These are phyloP conservation scores for Cucurbita argyrosperma DNA, from an alignment of 306 rosid genomes.

Conservation along the genomic window DNA sequence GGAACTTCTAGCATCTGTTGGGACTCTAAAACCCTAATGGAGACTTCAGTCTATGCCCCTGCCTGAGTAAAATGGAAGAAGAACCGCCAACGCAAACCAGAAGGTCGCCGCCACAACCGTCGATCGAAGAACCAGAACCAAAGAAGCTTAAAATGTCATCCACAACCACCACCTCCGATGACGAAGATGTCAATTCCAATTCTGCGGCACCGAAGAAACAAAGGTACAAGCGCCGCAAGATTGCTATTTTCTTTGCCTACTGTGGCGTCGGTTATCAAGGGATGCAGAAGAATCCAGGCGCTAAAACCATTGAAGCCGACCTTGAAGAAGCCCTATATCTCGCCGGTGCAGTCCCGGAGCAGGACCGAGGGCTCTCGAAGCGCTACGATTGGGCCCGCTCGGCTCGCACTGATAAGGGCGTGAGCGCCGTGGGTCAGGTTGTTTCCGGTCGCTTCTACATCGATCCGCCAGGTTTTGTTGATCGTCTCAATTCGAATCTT, in stretches of 20 bases:
- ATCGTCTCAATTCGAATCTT: constrained; percentile 65
- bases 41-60: constrained; percentile 1
- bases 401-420: constrained; percentile 92
- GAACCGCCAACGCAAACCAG: constrained; percentile 24
- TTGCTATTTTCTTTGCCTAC: constrained; percentile 80
- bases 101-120: constrained; percentile 22
- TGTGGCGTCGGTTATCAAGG: constrained; percentile 96
- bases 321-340: constrained; percentile 69
- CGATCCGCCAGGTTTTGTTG: constrained; percentile 86
- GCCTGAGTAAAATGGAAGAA: constrained; percentile 32
- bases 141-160: constrained; percentile 72
- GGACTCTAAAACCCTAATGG: constrained; percentile 5
- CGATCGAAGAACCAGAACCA: constrained; percentile 28
- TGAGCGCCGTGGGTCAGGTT: constrained; percentile 92
- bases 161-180: constrained; percentile 58
- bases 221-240: constrained; percentile 68
- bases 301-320: constrained; percentile 90
- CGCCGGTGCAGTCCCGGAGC: constrained; percentile 76
- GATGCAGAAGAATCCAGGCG: constrained; percentile 97
- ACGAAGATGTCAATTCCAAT: constrained; percentile 29
- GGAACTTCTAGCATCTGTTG: neutral
- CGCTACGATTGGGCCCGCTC: constrained; percentile 92
- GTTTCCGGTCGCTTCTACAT: constrained; percentile 83
- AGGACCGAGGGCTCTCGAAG: constrained; percentile 51
- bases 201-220: constrained; percentile 18